These are phyloP conservation scores for Hypoxylon rickii DNA, from an alignment of 495 filamentous ascomycete genomes.

Conservation along the genomic window DNA sequence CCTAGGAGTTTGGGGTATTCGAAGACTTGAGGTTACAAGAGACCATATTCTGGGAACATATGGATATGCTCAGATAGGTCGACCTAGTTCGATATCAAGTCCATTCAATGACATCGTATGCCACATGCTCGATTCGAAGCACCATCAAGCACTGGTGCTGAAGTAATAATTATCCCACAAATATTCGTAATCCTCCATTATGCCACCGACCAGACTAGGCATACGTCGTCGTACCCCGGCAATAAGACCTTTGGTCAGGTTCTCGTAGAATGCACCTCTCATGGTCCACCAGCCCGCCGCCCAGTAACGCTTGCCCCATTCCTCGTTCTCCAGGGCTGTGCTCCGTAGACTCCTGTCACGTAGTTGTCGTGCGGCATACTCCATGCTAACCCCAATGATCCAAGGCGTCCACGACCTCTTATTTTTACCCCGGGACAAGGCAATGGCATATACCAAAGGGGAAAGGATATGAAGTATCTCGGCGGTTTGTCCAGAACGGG, in stretches of 20 bases:
- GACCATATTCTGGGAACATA: no score
- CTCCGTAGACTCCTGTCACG: slow-evolving; percentile 74
- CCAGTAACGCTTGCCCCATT: slow-evolving; percentile 84
- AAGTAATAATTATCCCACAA: slow-evolving; percentile 99
- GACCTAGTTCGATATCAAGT: no score
- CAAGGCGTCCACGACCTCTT: slow-evolving; percentile 85
- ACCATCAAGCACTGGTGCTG: slow-evolving; percentile 51
- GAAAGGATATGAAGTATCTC: slow-evolving; percentile 90
- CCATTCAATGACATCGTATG: no score
- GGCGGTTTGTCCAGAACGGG: slow-evolving; percentile 72
- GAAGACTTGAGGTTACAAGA: no score
- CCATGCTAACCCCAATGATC: slow-evolving; percentile 84
- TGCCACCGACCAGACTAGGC: slow-evolving; percentile 75
- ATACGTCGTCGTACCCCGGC: slow-evolving; percentile 72
- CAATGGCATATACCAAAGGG: slow-evolving; percentile 85
- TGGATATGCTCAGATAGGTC: no score
- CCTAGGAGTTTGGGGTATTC: no score
- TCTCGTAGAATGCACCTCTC: slow-evolving; percentile 95
- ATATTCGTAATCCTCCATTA: slow-evolving; percentile 95
- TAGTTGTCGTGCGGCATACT: slow-evolving; percentile 84
- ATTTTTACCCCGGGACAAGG: slow-evolving; percentile 68
- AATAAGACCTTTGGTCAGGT: slow-evolving; percentile 82
- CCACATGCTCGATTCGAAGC: no score
- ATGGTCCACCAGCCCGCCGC: slow-evolving; percentile 92
- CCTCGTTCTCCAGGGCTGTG: slow-evolving; percentile 85